Evolutionary conservation across 306 rosid genomes (phyloP).

Genomic region (Elaeagnus macrophylla): DNA sequence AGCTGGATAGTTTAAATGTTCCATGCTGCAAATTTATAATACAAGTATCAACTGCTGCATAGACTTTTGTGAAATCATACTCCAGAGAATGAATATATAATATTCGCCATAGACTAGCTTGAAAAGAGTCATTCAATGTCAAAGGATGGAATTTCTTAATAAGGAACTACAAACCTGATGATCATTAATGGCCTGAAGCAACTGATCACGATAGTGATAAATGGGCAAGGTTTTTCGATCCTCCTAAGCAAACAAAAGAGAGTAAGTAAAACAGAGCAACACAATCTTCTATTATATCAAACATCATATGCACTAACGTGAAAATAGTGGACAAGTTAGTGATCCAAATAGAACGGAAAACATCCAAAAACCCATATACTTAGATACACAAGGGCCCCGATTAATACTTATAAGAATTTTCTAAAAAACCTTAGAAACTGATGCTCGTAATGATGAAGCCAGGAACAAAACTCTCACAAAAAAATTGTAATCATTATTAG

Average conservation of each 20-base stretch:
- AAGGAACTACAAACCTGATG: constrained; percentile 50
- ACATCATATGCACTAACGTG: too few relatives aligned
- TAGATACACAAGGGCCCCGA: too few relatives aligned
- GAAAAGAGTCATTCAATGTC: not conserved
- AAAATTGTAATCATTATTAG: too few relatives aligned
- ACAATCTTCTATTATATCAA: too few relatives aligned
- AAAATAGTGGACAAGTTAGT: too few relatives aligned
- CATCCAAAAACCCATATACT: too few relatives aligned
- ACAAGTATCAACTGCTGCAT: not conserved
- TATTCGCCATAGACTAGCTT: not conserved
- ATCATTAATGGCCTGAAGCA: constrained; percentile 66
- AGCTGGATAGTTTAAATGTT: not conserved
- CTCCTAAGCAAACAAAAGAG: constrained; percentile 34
- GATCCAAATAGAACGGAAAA: too few relatives aligned
- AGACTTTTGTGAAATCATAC: not conserved
- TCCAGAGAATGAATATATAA: not conserved
- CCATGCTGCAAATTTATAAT: not conserved
- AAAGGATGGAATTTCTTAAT: not conserved
- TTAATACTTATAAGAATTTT: too few relatives aligned
- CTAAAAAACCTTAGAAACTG: too few relatives aligned
- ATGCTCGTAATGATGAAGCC: too few relatives aligned
- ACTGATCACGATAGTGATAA: constrained; percentile 59
- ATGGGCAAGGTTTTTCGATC: constrained; percentile 81
- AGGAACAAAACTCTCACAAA: too few relatives aligned
- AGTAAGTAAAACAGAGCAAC: not conserved